phyloP scores from a whole-genome alignment of 257 asterid species.

The Prunella vulgaris region DNA sequence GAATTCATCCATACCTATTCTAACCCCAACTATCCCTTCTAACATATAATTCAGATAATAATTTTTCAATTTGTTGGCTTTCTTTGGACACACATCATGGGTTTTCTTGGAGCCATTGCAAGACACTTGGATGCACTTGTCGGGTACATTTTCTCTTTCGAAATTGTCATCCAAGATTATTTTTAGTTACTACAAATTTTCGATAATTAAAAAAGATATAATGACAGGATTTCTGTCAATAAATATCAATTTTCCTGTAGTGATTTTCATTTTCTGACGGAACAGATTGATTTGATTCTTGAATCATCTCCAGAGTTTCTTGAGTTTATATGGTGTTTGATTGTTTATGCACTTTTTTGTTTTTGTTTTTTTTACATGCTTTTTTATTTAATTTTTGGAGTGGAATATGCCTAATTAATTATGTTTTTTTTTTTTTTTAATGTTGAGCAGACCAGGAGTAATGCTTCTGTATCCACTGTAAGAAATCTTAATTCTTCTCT shows the following conservation, averaged over 20 bases:
- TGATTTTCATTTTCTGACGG: no score
- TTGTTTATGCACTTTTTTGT: no score
- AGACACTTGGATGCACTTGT: conserved; percentile 60
- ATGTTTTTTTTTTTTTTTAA: conserved; percentile 4
- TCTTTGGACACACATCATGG: conserved; percentile 41
- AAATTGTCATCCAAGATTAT: no score
- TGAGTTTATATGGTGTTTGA: neutral
- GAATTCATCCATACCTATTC: neutral
- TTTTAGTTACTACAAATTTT: no score
- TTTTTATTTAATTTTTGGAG: neutral
- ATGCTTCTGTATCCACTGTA: conserved; percentile 91
- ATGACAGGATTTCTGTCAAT: no score
- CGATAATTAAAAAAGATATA: no score
- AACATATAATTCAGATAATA: neutral
- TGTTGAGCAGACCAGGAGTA: conserved; percentile 69
- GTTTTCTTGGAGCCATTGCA: conserved; percentile 56
- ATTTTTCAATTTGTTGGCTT: neutral
- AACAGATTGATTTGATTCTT: neutral
- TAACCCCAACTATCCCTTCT: conserved; percentile 7
- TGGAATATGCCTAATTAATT: neutral
- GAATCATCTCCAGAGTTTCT: neutral
- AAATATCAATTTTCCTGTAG: neutral
- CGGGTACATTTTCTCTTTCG: conserved; percentile 38
- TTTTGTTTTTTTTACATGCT: no score
- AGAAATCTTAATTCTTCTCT: conserved; percentile 27